Evolutionary conservation across 2,329 filamentous ascomycete genomes (phyloP), one percentile per base, ranked within the genome.

Genomic region (Curvularia sp.): DNA sequence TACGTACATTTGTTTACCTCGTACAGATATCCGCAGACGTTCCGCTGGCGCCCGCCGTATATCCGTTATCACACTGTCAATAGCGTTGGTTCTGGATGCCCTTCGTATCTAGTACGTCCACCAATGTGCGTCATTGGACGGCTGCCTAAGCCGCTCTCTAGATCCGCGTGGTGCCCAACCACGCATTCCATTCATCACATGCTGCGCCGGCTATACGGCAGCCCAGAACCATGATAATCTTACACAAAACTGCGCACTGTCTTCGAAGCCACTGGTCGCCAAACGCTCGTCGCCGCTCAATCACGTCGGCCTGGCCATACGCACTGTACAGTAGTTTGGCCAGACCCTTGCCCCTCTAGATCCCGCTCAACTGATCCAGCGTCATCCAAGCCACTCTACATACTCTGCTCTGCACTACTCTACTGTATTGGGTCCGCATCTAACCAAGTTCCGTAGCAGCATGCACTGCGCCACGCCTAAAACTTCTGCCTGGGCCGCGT

Each of bases 281-380:
- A 60, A 54, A 53, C 58, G 30, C 49, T 19, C 46, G 47, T 43
- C 54, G 27, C 48, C 49, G 39, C 41, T 51, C 61, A 59, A 53
- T 51, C 57, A 63, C 55, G 46, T 66, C 62, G 61, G 45, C 49
- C 21, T 46, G 49, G 32, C 43, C 36, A 56, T 15, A 36, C 7
- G 25, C 25, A 36, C 15, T n/a, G 32, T 36, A n/a, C n/a, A 36
- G n/a, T 25, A 41, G n/a, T 42, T 42, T 34, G 43, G 19, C 48
- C 41, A 41, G 34, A 41, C 23, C 39, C 12, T n/a, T n/a, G 39
- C 25, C 39, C 34, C 30, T n/a, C 3, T 38, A 3, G 1, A 19
- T 38, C 34, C 6, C 19, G 5, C 13, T 42, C 21, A n/a, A 23
- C 39, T 42, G 10, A 42, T 36, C 6, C 32, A 36, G 32, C 32